Evolutionary conservation across 371 early-diverging fungal species (phyloP).

Genomic region (Coemansia sp.): DNA sequence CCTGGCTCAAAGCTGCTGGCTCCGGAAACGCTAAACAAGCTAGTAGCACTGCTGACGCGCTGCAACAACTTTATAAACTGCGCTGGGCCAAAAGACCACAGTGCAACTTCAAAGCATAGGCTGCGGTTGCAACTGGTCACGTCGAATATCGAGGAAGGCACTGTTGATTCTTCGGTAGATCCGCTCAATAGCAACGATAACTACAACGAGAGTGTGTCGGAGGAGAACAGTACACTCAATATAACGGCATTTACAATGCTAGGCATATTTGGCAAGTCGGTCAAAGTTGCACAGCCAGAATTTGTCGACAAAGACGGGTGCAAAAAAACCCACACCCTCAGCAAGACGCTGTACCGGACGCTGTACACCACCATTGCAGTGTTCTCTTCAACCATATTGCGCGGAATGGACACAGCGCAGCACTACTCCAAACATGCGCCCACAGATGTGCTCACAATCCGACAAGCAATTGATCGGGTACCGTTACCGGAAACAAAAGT

Average conservation of each 20-base stretch:
- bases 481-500: conserved; percentile 11
- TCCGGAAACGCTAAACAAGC: conserved; percentile 1
- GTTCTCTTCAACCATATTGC: conserved; percentile 30
- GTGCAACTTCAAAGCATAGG: not conserved
- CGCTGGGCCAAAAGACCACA: not conserved
- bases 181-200: not conserved
- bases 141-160: conserved; percentile 7
- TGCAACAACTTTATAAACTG: conserved; percentile 23
- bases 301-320: not conserved
- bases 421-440: conserved; percentile 6
- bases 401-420: conserved; percentile 21
- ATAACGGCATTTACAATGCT: conserved; percentile 15
- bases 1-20: not conserved
- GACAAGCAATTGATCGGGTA: conserved; percentile 12
- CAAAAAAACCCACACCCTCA: conserved; percentile 10
- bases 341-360: conserved; percentile 30
- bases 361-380: conserved; percentile 32
- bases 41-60: conserved; percentile 19
- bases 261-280: conserved; percentile 5
- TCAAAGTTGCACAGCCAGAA: not conserved
- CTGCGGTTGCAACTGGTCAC: conserved; percentile 24
- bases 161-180: not conserved
- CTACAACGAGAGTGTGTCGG: no score
- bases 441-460: conserved; percentile 14
- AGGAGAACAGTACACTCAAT: not conserved